Evolutionary conservation across 2,329 filamentous ascomycete genomes (phyloP), one percentile per base, ranked within the genome.

Genomic region (Aspergillus versicolor): DNA sequence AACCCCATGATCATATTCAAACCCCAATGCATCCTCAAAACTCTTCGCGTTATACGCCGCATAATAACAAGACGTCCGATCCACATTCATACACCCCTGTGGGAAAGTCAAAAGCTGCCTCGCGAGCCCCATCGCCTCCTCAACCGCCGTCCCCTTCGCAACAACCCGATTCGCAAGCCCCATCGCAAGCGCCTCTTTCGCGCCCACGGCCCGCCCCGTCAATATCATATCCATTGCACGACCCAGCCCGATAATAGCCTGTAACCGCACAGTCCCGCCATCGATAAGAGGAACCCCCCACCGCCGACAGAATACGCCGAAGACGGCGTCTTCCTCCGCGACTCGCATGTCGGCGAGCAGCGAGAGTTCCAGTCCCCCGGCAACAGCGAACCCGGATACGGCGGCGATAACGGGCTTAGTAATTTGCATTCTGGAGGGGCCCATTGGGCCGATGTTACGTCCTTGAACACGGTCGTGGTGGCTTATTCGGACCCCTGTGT

Each of bases 221-320:
- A 85, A 69, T 15, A 84, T 82, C 77, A 85, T 81, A 65, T 85
- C 83, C 54, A 84, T 59, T 0, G 83, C 82, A 3, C 81, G 66
- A 0, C 81, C 81, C 1, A 84, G 70, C 0, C 83, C 82, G 21
- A 85, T 68, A 44, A 83, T 73, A 1, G 74, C 74, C 56, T 79
- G 80, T 5, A 84, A 67, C 1, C 82, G 76, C 0, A 84, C 81
- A 0, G 82, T 84, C 1, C 82, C 82, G 7, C 79, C 78, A 27
- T 77, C 82, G 42, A 83, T 79, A 22, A 83, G 66, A 4, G 81
- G 81, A 0, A 82, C 80, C 1, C 82, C 81, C 63, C 74, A 82
- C 2, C 81, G 75, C 2, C 83, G 74, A 65, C 80, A 84, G 61
- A 84, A 85, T 3, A 85, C 55, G 2, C 82, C 82, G 51, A 85